phyloP scores from a whole-genome alignment of 306 rosid genomes.

The Arachis hypogaea region DNA sequence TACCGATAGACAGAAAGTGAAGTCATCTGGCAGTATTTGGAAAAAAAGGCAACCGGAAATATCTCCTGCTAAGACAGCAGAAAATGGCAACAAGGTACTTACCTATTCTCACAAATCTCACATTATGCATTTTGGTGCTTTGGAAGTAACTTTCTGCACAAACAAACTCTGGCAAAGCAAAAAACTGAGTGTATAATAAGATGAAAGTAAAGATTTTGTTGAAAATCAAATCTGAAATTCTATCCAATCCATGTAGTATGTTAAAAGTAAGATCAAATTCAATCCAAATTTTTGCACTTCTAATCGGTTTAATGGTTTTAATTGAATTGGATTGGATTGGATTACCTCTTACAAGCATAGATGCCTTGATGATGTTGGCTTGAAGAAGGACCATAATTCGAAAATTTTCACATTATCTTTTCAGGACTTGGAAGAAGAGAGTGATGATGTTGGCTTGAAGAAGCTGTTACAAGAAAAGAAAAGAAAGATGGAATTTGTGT shows the following conservation, averaged over 20 bases:
- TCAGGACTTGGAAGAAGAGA: constrained; percentile 58
- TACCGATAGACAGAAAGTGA: constrained; percentile 43
- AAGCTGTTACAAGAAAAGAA: constrained; percentile 62
- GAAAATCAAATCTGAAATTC: too few species aligned
- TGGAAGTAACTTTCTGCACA: neutral
- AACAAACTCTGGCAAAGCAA: neutral
- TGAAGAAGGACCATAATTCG: neutral
- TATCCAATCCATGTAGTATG: too few species aligned
- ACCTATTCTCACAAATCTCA: constrained; percentile 7
- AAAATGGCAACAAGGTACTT: constrained; percentile 57
- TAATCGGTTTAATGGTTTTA: too few species aligned
- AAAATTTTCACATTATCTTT: constrained; percentile 18
- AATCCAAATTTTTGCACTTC: too few species aligned
- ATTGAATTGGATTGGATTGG: too few species aligned
- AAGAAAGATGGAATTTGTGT: constrained; percentile 42
- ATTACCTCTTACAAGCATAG: too few species aligned
- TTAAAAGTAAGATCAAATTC: too few species aligned
- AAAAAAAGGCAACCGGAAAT: constrained; percentile 52
- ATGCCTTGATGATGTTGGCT: too few species aligned
- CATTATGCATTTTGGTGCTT: constrained; percentile 11
- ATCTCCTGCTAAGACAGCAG: constrained; percentile 41
- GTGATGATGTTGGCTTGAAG: constrained; percentile 75
- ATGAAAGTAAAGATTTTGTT: too few species aligned
- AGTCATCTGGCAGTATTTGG: constrained; percentile 44
- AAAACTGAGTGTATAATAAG: neutral